Percentiles rank a stretch among this genome's conserved stretches.
Conservation (phyloP, 306 rosid species). For the Vigna reflexopilosa region DNA sequence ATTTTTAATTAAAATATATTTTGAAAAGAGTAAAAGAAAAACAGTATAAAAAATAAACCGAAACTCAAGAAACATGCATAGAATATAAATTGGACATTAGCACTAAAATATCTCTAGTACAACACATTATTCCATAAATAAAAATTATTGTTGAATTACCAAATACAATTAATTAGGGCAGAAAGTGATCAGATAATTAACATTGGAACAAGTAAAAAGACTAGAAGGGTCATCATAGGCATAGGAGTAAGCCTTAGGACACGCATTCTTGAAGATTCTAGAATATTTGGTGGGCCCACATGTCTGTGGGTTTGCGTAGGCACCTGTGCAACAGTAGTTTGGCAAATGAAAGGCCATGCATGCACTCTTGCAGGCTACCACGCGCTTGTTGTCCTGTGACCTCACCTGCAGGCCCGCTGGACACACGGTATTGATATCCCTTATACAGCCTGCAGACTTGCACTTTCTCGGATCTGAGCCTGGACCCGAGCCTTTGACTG, state of each 20-base stretch:
- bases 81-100: no score
- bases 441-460: constrained; percentile 79
- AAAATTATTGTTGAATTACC: no score
- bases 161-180: constrained; percentile 52
- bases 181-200: constrained; percentile 79
- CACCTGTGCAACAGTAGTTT: constrained; percentile 85
- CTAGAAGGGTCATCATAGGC: constrained; percentile 95
- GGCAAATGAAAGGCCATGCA: constrained; percentile 85
- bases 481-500: constrained; percentile 53
- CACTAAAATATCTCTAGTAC: no score
- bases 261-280: constrained; percentile 80
- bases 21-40: no score
- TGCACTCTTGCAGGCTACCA: constrained; percentile 87
- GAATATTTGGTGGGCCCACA: constrained; percentile 91
- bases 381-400: constrained; percentile 60
- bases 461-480: constrained; percentile 54
- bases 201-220: constrained; percentile 77
- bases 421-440: constrained; percentile 83
- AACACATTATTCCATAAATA: not conserved
- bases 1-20: no score
- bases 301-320: constrained; percentile 73
- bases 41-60: no score
- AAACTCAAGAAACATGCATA: no score
- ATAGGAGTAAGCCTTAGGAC: constrained; percentile 85
- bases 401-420: constrained; percentile 84